Base-by-base conservation (phyloP, 225 moss, liverwort and hornwort genomes). In the Pseudoscleropodium purum region DNA sequence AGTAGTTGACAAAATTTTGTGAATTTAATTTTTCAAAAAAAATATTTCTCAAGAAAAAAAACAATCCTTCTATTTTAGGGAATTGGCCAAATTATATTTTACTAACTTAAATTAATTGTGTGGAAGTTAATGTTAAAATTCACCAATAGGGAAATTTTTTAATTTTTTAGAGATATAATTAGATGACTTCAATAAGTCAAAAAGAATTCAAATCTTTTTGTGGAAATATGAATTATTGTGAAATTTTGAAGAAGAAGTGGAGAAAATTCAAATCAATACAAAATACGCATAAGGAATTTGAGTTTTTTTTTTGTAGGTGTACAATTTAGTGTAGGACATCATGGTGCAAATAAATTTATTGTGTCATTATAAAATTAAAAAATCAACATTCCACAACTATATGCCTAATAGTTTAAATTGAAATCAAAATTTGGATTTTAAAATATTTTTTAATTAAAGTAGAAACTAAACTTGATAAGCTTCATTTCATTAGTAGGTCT, bases 401-500 rank as follows among this genome's bases (percentile, higher is more conserved):
- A 45, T 18, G 1, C 7, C 0, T 6, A 4, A 47, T 47, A 75
- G 1, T 30, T 75, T 6, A 7, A 11, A 47, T 75, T 47, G 47
- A 31, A 10, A 18, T 47, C 11, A 47, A 75, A 74, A 18, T 10
- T 30, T 74, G 11, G 4, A 30, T 18, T 30, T 30, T 11, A 30
- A 3, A 0, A 17, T 18, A 75, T 18, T 47, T 45, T 47, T 11
- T 1, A 75, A 30, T 11, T 10, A 0, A 18, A 17, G 1, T 30
- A 47, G 18, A 75, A 31, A 47, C 2, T 45, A 6, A 3, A 45
- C 3, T 29, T 73, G 4, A 43, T 5, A 27, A 41, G 9, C 6
- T 16, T 73, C 2, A 43, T 27, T 15, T 43, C 16, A 15, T 16
- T 11, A 16, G 4, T 37, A 37, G 9, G 13, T 25, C 0, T 30